Evolutionary conservation across 2,329 filamentous ascomycete species (phyloP), one percentile per base, ranked within the genome.

Genomic region (Aspergillus neoniger): DNA sequence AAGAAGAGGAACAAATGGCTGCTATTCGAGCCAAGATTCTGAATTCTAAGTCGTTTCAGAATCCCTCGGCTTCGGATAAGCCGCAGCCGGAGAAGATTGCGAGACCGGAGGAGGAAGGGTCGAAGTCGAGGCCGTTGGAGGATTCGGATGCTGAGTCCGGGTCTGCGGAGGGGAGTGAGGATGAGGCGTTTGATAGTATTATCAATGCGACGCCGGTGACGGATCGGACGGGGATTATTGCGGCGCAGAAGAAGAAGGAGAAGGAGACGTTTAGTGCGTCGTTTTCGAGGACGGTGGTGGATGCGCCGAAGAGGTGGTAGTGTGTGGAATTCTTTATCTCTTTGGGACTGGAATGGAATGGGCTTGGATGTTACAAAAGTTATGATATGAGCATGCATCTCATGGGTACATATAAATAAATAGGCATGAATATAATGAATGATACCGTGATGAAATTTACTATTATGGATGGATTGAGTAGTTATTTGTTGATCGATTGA

Each of bases 171-270:
- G 65, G 72, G 17, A 83, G 80, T 25, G 86, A 82, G 1, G 85
- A 87, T 15, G 89, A 95, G 57, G 90, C 90, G 50, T 96, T 98
- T 72, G 94, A 98, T 72, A 89, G 89, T 66, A 96, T 99, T 75
- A 96, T 97, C 71, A 87, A 93, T 68, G 94, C 95, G 0, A 94
- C 91, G 3, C 92, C 92, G 0, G 86, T 96, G 17, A 97, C 93
- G 0, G 94, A 97, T 74, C 86, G 89, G 57, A 91, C 90, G 12
- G 94, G 94, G 0, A 88, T 90, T 48, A 79, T 82, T 43, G 84
- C 86, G 2, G 87, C 86, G 67, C 82, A 89, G 73, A 80, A 83
- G 55, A 81, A 83, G 62, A 82, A 79, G 51, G 78, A 75, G 43
- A 80, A 81, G 62, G 80, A 84, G 59, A 77, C 76, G 23, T 71